phyloP scores from a whole-genome alignment of 2,329 filamentous ascomycete genomes.

The Ceratocystis smalleyi region DNA sequence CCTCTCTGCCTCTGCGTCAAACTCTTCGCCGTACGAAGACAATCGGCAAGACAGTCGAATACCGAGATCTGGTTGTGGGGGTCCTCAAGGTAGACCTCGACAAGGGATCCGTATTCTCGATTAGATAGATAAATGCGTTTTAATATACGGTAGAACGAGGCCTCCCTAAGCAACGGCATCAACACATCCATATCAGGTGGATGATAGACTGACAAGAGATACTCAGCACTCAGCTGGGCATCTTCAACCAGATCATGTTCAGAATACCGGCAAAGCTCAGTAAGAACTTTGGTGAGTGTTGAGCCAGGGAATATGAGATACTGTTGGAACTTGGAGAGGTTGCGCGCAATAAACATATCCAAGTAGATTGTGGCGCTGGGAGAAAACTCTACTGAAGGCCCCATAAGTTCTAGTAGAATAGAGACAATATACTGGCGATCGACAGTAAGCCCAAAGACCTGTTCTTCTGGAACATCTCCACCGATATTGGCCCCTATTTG shows the following conservation, averaged over 20 bases:
- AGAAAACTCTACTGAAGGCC: conserved; percentile 50
- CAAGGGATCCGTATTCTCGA: conserved; percentile 60
- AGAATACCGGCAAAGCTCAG: conserved; percentile 72
- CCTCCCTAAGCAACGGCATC: conserved; percentile 61
- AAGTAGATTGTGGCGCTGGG: conserved; percentile 79
- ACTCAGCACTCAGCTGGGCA: conserved; percentile 92
- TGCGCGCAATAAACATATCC: conserved; percentile 96
- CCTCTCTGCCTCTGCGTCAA: conserved; percentile 54
- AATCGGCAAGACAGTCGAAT: conserved; percentile 66
- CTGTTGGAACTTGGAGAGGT: conserved; percentile 89
- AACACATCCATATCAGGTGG: conserved; percentile 65
- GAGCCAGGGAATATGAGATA: conserved; percentile 84
- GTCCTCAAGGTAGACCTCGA: conserved; percentile 76
- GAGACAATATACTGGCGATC: conserved; percentile 87
- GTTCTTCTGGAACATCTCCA: conserved; percentile 45
- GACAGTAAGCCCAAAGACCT: conserved; percentile 54
- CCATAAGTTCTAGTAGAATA: conserved; percentile 84
- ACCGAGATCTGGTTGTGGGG: conserved; percentile 56
- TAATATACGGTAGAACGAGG: conserved; percentile 77
- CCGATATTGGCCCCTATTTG: conserved; percentile 36
- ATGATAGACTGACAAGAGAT: conserved; percentile 82
- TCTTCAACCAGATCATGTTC: conserved; percentile 71
- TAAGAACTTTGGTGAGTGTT: conserved; percentile 63
- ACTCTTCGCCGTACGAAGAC: conserved; percentile 44
- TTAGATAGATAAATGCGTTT: conserved; percentile 76